Evolutionary conservation across 2,329 filamentous ascomycete species (phyloP).

Genomic region (Cyanodermella asteris): DNA sequence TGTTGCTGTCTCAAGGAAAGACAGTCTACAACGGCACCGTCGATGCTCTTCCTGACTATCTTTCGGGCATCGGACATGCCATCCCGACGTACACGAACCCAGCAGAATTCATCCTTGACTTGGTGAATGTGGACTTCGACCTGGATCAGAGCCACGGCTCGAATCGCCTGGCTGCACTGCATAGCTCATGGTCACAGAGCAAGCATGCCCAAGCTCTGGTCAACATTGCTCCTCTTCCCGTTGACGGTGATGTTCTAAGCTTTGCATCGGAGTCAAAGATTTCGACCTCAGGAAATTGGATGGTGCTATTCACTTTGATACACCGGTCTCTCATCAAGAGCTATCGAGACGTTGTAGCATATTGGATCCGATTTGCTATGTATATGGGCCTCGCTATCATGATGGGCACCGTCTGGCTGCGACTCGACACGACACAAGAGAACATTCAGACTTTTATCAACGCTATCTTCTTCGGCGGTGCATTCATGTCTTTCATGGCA

Average conservation of each 20-base stretch:
- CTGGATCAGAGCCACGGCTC: slow-evolving; percentile 25
- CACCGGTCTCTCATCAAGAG: slow-evolving; percentile 67
- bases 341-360: slow-evolving; percentile 64
- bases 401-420: slow-evolving; percentile 75
- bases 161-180: no score
- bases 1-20: slow-evolving; percentile 48
- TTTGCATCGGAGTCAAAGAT: no score
- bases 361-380: slow-evolving; percentile 66
- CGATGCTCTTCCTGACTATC: slow-evolving; percentile 36
- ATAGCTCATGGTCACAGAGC: no score
- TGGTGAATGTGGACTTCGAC: slow-evolving; percentile 58
- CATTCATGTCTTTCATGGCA: slow-evolving; percentile 63
- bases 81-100: slow-evolving; percentile 55
- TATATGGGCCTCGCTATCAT: slow-evolving; percentile 60
- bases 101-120: slow-evolving; percentile 57
- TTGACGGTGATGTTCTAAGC: slow-evolving; percentile 7
- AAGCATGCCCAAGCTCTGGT: no score
- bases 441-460: slow-evolving; percentile 69
- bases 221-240: no score
- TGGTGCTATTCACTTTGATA: slow-evolving; percentile 43
- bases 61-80: slow-evolving; percentile 34
- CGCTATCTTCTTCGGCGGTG: slow-evolving; percentile 54
- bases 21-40: slow-evolving; percentile 54
- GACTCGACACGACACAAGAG: slow-evolving; percentile 42
- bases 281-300: no score